These are phyloP conservation scores for Excoecaria cochinchinensis DNA, from an alignment of 345 rosid species.

Conservation along the genomic window DNA sequence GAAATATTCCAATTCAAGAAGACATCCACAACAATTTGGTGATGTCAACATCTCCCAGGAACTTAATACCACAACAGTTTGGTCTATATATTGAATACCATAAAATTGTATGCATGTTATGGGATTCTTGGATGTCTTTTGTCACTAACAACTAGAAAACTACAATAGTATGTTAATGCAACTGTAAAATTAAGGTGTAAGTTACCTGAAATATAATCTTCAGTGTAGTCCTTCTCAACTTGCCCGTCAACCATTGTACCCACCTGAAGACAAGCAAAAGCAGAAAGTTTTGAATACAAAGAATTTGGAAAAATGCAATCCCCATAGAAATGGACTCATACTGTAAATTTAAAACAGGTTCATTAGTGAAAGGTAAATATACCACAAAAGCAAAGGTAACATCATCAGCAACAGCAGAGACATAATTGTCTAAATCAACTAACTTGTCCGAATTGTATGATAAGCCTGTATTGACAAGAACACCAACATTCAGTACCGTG, in stretches of 20 bases:
- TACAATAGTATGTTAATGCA: background rate
- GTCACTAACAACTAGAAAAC: background rate
- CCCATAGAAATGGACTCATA: background rate
- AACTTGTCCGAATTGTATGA: conserved; percentile 14
- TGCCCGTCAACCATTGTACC: conserved; percentile 18
- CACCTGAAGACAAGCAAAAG: background rate
- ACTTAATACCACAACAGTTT: too few relatives aligned
- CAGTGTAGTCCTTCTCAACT: conserved; percentile 1
- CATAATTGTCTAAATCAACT: conserved; percentile 14
- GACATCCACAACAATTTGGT: too few relatives aligned
- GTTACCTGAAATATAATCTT: conserved; percentile 14
- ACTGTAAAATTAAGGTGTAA: background rate
- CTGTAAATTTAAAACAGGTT: background rate
- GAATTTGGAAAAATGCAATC: background rate
- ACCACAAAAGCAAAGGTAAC: conserved; percentile 16
- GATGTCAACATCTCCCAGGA: too few relatives aligned
- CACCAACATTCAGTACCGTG: background rate
- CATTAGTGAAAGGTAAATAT: background rate
- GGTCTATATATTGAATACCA: too few relatives aligned
- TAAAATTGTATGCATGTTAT: too few relatives aligned
- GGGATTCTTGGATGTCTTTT: background rate
- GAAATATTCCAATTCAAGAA: too few relatives aligned
- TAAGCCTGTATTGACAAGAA: background rate
- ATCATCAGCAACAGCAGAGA: conserved; percentile 5
- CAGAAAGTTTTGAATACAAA: background rate